phyloP scores from a whole-genome alignment of 192 early-diverging fungal genomes.

The Dissophora ornata region DNA sequence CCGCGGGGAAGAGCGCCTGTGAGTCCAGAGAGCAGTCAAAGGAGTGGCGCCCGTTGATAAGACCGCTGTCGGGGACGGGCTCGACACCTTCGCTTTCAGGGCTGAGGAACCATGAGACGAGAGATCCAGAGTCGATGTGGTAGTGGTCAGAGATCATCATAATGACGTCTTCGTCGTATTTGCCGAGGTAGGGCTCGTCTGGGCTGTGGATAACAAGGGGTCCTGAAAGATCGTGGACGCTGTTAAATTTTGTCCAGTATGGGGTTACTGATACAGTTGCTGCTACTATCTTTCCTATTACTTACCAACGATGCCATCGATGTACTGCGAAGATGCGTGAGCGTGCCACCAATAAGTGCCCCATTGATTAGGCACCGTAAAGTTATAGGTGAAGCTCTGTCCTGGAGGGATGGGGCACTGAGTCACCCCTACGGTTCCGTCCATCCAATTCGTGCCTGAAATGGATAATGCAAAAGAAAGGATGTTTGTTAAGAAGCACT shows the following conservation, averaged over 20 bases:
- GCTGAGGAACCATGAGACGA: slow-evolving; percentile 49
- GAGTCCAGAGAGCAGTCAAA: slow-evolving; percentile 30
- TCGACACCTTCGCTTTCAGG: slow-evolving; percentile 34
- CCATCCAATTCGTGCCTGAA: slow-evolving; percentile 58
- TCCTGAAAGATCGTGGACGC: too few species aligned
- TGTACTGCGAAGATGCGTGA: slow-evolving; percentile 51
- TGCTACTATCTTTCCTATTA: too few species aligned
- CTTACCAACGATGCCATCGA: slow-evolving; percentile 42
- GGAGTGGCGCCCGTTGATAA: slow-evolving; percentile 22
- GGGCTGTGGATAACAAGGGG: slow-evolving; percentile 37
- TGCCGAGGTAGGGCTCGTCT: slow-evolving; percentile 29
- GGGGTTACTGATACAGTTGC: too few species aligned
- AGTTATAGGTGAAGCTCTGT: slow-evolving; percentile 51
- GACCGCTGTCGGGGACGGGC: slow-evolving; percentile 33
- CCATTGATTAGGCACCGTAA: slow-evolving; percentile 38
- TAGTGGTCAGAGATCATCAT: slow-evolving; percentile 53
- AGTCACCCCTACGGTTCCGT: slow-evolving; percentile 57
- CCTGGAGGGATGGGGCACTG: slow-evolving; percentile 55
- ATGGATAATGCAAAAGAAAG: too few species aligned
- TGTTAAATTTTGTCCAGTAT: too few species aligned
- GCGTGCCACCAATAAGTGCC: slow-evolving; percentile 66
- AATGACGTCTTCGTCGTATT: slow-evolving; percentile 56
- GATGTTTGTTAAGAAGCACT: too few species aligned
- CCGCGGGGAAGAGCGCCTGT: slow-evolving; percentile 5
- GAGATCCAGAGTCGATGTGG: slow-evolving; percentile 24